These are phyloP conservation scores for Aspergillus sp. DNA, from an alignment of 2,329 filamentous ascomycete species.

Conservation along the genomic window DNA sequence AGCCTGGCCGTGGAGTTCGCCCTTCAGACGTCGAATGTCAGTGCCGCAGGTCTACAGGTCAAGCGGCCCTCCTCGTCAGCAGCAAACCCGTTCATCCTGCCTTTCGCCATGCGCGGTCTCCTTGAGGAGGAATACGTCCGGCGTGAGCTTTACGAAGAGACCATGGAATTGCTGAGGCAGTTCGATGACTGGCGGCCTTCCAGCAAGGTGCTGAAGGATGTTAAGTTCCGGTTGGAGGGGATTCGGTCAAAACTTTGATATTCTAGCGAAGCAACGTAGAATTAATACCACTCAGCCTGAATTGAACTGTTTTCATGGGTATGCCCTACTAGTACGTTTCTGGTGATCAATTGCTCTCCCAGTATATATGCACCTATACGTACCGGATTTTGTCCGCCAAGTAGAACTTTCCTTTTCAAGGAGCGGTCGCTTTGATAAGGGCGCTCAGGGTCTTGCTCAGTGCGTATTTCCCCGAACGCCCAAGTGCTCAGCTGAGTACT, in stretches of 20 bases:
- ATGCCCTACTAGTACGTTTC: too few species aligned
- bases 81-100: constrained; percentile 79
- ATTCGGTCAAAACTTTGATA: constrained; percentile 71
- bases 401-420: too few species aligned
- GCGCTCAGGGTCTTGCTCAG: too few species aligned
- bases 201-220: constrained; percentile 87
- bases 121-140: constrained; percentile 87
- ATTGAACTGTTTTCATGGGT: too few species aligned
- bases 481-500: too few species aligned
- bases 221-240: constrained; percentile 87
- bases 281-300: too few species aligned
- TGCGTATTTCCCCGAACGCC: too few species aligned
- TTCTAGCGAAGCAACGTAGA: too few species aligned
- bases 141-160: constrained; percentile 67
- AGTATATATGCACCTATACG: too few species aligned
- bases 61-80: constrained; percentile 36
- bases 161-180: constrained; percentile 65
- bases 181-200: constrained; percentile 91
- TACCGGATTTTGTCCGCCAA: too few species aligned
- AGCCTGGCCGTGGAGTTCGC: constrained; percentile 62
- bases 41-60: constrained; percentile 41
- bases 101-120: constrained; percentile 90
- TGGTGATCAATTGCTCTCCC: too few species aligned
- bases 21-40: constrained; percentile 57
- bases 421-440: too few species aligned